These are phyloP conservation scores for Selaginella moellendorffii DNA, from an alignment of 75 land plant species.

Conservation along the genomic window DNA sequence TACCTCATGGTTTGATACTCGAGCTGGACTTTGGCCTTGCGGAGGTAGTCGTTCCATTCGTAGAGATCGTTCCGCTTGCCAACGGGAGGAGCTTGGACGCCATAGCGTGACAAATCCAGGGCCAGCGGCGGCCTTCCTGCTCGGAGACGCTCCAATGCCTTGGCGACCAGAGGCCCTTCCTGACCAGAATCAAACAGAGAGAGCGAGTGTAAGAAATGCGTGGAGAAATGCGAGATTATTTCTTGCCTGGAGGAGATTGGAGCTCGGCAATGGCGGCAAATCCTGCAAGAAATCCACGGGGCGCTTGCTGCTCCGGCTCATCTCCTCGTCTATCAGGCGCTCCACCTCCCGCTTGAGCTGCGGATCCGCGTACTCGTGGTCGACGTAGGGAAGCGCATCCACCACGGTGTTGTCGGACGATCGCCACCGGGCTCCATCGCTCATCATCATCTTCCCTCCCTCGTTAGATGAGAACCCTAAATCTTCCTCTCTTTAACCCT, in stretches of 20 bases:
- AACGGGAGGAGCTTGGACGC: constrained; percentile 51
- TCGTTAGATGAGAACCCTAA: no score
- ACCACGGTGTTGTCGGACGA: constrained; percentile 19
- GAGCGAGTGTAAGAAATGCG: background rate
- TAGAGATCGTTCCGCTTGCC: constrained; percentile 58
- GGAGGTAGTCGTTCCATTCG: constrained; percentile 67
- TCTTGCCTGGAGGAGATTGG: constrained; percentile 8
- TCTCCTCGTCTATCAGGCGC: constrained; percentile 72
- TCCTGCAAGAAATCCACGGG: constrained; percentile 76
- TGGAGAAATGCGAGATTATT: background rate
- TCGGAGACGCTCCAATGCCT: constrained; percentile 77
- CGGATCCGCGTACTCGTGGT: constrained; percentile 68
- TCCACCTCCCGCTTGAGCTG: constrained; percentile 79
- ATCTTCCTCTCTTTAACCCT: background rate
- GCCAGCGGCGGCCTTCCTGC: constrained; percentile 70
- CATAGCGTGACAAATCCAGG: constrained; percentile 63
- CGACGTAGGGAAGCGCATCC: constrained; percentile 96
- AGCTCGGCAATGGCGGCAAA: constrained; percentile 44
- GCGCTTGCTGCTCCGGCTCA: constrained; percentile 52
- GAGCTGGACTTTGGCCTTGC: constrained; percentile 59
- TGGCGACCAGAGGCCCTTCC: constrained; percentile 53
- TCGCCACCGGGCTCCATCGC: no score
- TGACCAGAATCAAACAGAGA: background rate
- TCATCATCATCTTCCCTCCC: no score
- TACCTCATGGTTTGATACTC: constrained; percentile 74